Percentiles rank a stretch among this genome's conserved stretches.
phyloP scores from a whole-genome alignment of 225 moss, liverwort and hornwort species.

The Rhytidiadelphus loreus region DNA sequence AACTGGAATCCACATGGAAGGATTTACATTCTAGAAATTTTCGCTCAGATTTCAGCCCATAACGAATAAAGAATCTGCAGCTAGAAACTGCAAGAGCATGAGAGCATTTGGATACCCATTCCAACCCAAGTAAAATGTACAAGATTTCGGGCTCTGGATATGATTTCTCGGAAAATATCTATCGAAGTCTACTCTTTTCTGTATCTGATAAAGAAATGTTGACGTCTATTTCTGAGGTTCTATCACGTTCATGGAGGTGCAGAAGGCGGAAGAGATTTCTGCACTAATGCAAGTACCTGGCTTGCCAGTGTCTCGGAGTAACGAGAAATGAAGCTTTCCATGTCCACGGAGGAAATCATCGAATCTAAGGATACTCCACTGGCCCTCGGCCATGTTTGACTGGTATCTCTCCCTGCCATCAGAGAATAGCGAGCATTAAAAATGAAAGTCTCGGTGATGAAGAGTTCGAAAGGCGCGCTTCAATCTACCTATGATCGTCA shows the following conservation, averaged over 20 bases:
- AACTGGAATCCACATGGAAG: neutral
- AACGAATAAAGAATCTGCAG: neutral
- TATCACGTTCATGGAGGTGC: constrained; percentile 1
- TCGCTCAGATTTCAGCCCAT: neutral
- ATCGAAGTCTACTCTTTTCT: neutral
- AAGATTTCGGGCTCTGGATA: neutral
- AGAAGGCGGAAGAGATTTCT: constrained; percentile 24
- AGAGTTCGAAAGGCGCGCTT: neutral
- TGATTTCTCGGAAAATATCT: neutral
- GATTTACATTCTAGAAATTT: neutral
- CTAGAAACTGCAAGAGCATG: constrained; percentile 6
- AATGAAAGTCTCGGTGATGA: neutral
- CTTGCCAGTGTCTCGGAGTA: constrained; percentile 42
- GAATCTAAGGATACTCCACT: constrained; percentile 36
- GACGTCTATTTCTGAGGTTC: neutral
- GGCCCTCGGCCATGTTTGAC: constrained; percentile 28
- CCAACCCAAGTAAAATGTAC: constrained; percentile 1
- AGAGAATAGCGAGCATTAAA: neutral
- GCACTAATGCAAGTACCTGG: constrained; percentile 43
- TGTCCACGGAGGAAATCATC: constrained; percentile 25
- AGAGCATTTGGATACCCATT: neutral
- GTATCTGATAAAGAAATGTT: neutral
- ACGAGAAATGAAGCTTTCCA: constrained; percentile 40
- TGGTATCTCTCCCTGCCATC: constrained; percentile 10
- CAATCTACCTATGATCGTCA: neutral